These are phyloP conservation scores for Mycena amicta DNA, from an alignment of 768 basidiomycete species.

Conservation along the genomic window DNA sequence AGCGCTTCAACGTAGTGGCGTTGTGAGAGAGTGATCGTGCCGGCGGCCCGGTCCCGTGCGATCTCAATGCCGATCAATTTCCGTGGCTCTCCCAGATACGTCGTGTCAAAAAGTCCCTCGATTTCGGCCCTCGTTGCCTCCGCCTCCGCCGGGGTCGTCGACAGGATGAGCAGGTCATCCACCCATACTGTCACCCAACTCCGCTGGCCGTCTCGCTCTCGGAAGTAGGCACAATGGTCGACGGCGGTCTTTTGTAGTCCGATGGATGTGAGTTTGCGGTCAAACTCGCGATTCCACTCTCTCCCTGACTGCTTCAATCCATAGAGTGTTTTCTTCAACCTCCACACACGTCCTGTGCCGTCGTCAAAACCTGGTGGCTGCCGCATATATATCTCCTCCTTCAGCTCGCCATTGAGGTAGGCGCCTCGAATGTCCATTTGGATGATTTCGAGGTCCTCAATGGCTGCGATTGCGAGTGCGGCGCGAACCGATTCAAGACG, in stretches of 20 bases:
- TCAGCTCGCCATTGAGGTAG: slow-evolving; percentile 13
- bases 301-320: slow-evolving; percentile 15
- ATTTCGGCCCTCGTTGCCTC: slow-evolving; percentile 10
- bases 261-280: slow-evolving; percentile 19
- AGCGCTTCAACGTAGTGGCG: slow-evolving; percentile 4
- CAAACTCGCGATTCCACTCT: slow-evolving; percentile 34
- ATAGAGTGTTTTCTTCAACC: slow-evolving; percentile 7
- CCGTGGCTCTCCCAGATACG: slow-evolving; percentile 27
- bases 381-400: slow-evolving; percentile 15
- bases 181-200: slow-evolving; percentile 32
- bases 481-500: background rate
- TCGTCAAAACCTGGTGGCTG: slow-evolving; percentile 14
- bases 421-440: slow-evolving; percentile 12
- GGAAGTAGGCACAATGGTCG: slow-evolving; percentile 28
- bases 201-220: background rate
- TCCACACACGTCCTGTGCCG: slow-evolving; percentile 10
- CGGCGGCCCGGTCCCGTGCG: slow-evolving; percentile 3
- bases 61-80: slow-evolving; percentile 32
- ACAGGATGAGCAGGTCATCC: slow-evolving; percentile 30
- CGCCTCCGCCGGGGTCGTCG: background rate
- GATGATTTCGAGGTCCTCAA: slow-evolving; percentile 7
- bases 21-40: slow-evolving; percentile 12
- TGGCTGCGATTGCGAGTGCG: slow-evolving; percentile 2
- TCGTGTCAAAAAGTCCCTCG: slow-evolving; percentile 18
- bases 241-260: slow-evolving; percentile 19